Evolutionary conservation across 1,139 yeast species (phyloP), one percentile per base, ranked within the genome.

Genomic region (Pneumocystis murina): DNA sequence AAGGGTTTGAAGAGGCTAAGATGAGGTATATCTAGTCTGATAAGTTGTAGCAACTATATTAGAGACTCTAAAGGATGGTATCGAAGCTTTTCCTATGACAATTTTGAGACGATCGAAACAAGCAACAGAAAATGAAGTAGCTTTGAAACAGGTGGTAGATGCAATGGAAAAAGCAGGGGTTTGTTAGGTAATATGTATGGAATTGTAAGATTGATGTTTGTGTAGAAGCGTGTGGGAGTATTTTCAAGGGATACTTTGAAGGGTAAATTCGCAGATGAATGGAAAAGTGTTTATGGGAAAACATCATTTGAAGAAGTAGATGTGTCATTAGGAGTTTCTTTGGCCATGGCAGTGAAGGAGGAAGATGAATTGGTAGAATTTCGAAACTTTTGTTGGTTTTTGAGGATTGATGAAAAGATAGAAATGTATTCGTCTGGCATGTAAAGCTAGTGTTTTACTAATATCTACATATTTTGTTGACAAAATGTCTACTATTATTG

Each of bases 401-500:
- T 33, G 8, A 7, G 35, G 5, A 58, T 12, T 58, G n/a, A 38
- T 30, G 10, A 10, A 24, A 10, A 5, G 7, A 58, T 60, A 61
- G 62, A 28, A 20, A 14, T 55, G 48, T 64, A 77, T 88, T 30
- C 80, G 83, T 67, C 78, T 82, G 61, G 97, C 97, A 0, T 78
- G 96, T 28, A 85, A 84, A 72, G 82, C 94, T 2, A 85, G 94
- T 10, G 83, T 84, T 41, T 87, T 85, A 57, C 82, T 91, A 79
- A 86, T 91, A 88, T 69, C 75, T 17, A 86, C 85, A 70, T 81
- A 80, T 64, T 86, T 92, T 75, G 85, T 91, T 57, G 91, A 90
- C 71, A 95, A 90, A 71, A 87, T 92, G 91, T 86, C 89, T 72
- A 81, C 82, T 64, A 82, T 87, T 64, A 87, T 92, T 48, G 97